phyloP scores from a whole-genome alignment of 2,329 filamentous ascomycete genomes.

The Rosellinia necatrix region DNA sequence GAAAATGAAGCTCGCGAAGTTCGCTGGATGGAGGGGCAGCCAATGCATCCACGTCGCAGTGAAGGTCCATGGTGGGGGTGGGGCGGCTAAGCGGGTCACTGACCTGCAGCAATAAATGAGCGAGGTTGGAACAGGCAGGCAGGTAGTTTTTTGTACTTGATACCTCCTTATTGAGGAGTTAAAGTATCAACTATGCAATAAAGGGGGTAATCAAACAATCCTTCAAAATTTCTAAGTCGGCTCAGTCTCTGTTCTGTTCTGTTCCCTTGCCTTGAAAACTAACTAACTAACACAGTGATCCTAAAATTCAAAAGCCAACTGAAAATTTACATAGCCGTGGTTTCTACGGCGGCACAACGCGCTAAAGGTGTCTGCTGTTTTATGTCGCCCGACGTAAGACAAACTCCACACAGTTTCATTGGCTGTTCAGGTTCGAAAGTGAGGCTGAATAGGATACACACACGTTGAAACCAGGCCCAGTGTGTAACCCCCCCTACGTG shows the following conservation, averaged over 20 bases:
- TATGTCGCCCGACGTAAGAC: neutral
- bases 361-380: too few relatives aligned
- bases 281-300: too few relatives aligned
- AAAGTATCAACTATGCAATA: slow-evolving; percentile 15
- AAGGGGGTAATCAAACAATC: neutral
- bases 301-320: neutral
- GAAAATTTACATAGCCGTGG: neutral
- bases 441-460: slow-evolving; percentile 13
- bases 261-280: too few relatives aligned
- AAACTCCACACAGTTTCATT: slow-evolving; percentile 6
- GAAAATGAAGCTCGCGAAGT: slow-evolving; percentile 1
- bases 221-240: neutral
- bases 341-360: too few relatives aligned
- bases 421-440: slow-evolving; percentile 4
- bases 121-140: too few relatives aligned
- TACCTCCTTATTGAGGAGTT: neutral
- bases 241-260: neutral
- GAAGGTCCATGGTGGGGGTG: slow-evolving; percentile 25
- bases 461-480: too few relatives aligned
- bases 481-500: neutral
- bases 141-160: too few relatives aligned
- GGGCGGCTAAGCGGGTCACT: neutral
- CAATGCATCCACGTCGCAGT: too few relatives aligned
- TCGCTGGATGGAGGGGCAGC: slow-evolving; percentile 24
- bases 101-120: neutral